Base-by-base conservation (phyloP, 345 rosid genomes). In the Lepidium didymum region DNA sequence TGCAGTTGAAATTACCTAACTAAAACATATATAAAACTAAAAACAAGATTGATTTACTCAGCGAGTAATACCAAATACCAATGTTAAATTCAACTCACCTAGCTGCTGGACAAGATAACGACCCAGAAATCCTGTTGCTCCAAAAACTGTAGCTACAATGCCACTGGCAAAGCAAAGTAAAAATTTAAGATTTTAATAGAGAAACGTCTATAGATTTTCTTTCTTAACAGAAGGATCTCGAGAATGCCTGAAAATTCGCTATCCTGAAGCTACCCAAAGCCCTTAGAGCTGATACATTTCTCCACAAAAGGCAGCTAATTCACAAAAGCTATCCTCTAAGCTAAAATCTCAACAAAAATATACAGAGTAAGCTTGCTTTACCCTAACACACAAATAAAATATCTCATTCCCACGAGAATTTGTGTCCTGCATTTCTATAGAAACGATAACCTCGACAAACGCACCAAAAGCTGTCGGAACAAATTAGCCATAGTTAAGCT, bases 101-200 rank as follows among this genome's bases (percentile, higher is more conserved):
- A 95, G 96, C 73, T 84, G 97, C 79, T 91, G 99, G 68, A 95
- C 99, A 70, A 95, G 81, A 86, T 95, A 95, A 19, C 99, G 96
- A 74, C 99, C 99, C 1, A 95, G 89, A 78, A 95, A 95, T 44
- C 99, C 99, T 8, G 99, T 95, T 49, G 96, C 94, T 74, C 99
- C 97, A 71, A 95, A 95, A 19, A 91, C 99, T 3, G 97, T 84
- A 75, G 99, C 97, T 67, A 95, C 65, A 69, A 95, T 81, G 54
- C 99, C 97, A 87, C 99, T 91, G 83, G 47, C 67, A 70, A 69
- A 64, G 52, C 38, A 61, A 38, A 46, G 38, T 9, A 61, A 9
- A 62, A 57, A 35, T 5, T 5, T 4, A 35, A 57, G 10, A 53
- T 52, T 8, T 67, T 2, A 12, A 58, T n/a, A 9, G 4, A 54